phyloP scores from a whole-genome alignment of 129 eudicot genomes.

The Solidago caesia region DNA sequence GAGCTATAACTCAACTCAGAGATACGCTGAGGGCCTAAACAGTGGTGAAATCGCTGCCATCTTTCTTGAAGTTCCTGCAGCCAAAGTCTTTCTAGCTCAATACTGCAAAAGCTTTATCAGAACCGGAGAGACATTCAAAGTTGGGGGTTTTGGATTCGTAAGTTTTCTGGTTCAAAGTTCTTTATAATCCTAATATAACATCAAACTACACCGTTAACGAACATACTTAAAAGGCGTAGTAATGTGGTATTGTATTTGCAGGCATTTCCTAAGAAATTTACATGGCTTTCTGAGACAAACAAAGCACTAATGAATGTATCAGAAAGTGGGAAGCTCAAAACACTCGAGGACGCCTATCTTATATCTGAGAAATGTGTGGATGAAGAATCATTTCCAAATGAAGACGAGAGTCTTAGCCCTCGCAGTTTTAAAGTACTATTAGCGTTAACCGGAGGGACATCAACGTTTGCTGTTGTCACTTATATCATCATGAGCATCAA shows the following conservation, averaged over 20 bases:
- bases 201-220: background rate
- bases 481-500: conserved; percentile 22
- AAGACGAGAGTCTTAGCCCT: conserved; percentile 27
- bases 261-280: conserved; percentile 2
- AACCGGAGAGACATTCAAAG: conserved; percentile 51
- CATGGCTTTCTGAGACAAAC: conserved; percentile 10
- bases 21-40: conserved; percentile 40
- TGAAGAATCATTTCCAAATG: conserved; percentile 1
- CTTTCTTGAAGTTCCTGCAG: conserved; percentile 48
- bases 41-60: conserved; percentile 47
- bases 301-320: conserved; percentile 37
- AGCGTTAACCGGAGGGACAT: conserved; percentile 22
- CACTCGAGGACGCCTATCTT: conserved; percentile 32
- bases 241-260: background rate
- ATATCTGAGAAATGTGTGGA: conserved; percentile 35
- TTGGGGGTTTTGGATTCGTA: conserved; percentile 65
- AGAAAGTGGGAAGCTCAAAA: conserved; percentile 35
- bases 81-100: conserved; percentile 55
- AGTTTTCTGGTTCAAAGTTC: conserved; percentile 20
- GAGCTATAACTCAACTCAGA: conserved; percentile 32
- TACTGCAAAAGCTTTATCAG: conserved; percentile 47
- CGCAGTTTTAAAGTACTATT: conserved; percentile 28
- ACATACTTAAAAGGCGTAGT: background rate
- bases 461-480: conserved; percentile 23
- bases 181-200: background rate